Evolutionary conservation across 1,139 yeast species (phyloP), one percentile per base, ranked within the genome.

Genomic region (Saccharomyces pastorianus): DNA sequence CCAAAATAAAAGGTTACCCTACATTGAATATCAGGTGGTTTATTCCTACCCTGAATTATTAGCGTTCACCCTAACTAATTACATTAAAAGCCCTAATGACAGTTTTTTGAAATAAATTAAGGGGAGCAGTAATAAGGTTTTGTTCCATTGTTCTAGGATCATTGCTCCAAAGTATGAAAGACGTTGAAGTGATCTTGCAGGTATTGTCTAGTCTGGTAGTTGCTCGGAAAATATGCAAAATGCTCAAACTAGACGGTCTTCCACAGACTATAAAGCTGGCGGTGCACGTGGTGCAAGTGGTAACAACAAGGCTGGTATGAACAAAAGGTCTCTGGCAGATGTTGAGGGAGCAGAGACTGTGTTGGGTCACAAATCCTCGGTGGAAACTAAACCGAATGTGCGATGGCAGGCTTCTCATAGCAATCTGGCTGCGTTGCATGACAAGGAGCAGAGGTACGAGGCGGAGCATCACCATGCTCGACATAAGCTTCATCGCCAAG

Each of bases 391-490:
- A 13, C 52, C 54, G 14, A n/a, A 17, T 17, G n/a, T 41, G 20
- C 27, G 11, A 8, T 47, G 49, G 42, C 47, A 52, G 13, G n/a
- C 25, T 3, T 32, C 50, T 9, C 44, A 20, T n/a, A 48, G 7
- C 7, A 46, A 28, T 13, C 5, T 42, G n/a, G 14, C 28, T 4
- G 32, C 26, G 6, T 1, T 23, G 11, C 9, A 13, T 20, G 55
- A 46, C 2, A n/a, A 49, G 25, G 25, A 38, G 23, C 27, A 42
- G 49, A 47, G 29, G 9, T 47, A 48, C 31, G 49, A 34, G 11
- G n/a, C 31, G 13, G 25, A 11, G 27, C 52, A 14, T 7, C 54
- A 48, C 26, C 56, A 53, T 34, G 25, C 20, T 32, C 53, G 48
- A 31, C 55, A 53, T 47, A 47, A 44, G 14, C 44, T 38, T 2